A percentile compares a stretch with the other conserved stretches of the same genome.
Evolutionary conservation across 78 protist species (phyloP).

Genomic region (Dictyostelium firmibasis): DNA sequence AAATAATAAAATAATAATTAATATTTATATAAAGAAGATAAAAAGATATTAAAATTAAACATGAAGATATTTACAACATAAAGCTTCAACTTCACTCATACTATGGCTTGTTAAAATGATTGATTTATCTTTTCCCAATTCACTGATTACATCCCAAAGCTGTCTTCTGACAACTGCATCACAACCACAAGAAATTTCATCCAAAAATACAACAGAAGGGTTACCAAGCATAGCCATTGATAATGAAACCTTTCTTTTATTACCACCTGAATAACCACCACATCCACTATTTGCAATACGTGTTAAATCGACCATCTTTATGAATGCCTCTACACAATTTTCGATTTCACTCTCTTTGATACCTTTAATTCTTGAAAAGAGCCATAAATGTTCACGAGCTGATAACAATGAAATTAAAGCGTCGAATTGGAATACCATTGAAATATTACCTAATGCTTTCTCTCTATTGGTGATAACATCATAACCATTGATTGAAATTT

Average conservation of each 20-base stretch:
- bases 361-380: slow-evolving; percentile 64
- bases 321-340: slow-evolving; percentile 30
- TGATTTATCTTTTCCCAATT: slow-evolving; percentile 35
- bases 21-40: not conserved
- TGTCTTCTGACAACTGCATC: slow-evolving; percentile 69
- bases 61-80: not conserved
- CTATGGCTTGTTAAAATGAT: slow-evolving; percentile 91
- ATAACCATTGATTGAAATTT: slow-evolving; percentile 82
- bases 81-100: slow-evolving; percentile 92
- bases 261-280: slow-evolving; percentile 88
- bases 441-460: slow-evolving; percentile 13
- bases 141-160: slow-evolving; percentile 59
- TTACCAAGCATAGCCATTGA: slow-evolving; percentile 88
- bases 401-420: slow-evolving; percentile 9
- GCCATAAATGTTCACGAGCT: slow-evolving; percentile 60
- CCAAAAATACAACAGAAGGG: slow-evolving; percentile 62
- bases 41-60: too few species aligned
- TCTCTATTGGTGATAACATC: slow-evolving; percentile 15
- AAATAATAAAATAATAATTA: too few species aligned
- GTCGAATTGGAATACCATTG: slow-evolving; percentile 65
- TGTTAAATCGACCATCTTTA: slow-evolving; percentile 30
- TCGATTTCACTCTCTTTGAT: not conserved
- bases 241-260: slow-evolving; percentile 85
- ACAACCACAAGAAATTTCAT: slow-evolving; percentile 37
- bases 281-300: slow-evolving; percentile 14